Conservation (phyloP, 768 basidiomycete genomes). For the Lactarius pseudohatsudake region DNA sequence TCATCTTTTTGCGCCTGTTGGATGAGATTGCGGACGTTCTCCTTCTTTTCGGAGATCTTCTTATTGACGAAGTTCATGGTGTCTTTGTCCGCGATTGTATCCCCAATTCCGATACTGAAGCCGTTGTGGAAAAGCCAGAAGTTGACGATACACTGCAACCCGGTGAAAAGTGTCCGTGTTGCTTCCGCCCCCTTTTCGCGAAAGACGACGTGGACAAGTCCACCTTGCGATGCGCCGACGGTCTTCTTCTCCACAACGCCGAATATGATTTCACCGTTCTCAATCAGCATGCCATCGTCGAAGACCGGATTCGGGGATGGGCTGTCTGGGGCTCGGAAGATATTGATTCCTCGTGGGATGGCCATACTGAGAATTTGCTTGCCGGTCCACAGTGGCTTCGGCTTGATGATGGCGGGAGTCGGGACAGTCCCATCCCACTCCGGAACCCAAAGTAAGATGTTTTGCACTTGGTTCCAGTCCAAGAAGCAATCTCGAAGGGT, state of each 20-base stretch:
- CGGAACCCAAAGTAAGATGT: conserved; percentile 96
- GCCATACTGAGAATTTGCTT: conserved; percentile 93
- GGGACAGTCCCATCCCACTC: conserved; percentile 96
- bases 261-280: conserved; percentile 94
- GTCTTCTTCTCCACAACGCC: conserved; percentile 98
- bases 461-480: conserved; percentile 95
- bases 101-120: conserved; percentile 98
- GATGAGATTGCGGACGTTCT: conserved; percentile 75
- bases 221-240: conserved; percentile 93
- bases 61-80: conserved; percentile 88
- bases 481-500: conserved; percentile 93
- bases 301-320: conserved; percentile 78
- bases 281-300: conserved; percentile 94
- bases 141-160: conserved; percentile 93
- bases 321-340: conserved; percentile 75
- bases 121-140: conserved; percentile 99
- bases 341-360: conserved; percentile 95
- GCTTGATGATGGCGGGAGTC: conserved; percentile 91
- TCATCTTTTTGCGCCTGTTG: conserved; percentile 81
- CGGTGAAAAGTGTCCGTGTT: conserved; percentile 87
- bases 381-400: conserved; percentile 96
- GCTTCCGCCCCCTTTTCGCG: conserved; percentile 96
- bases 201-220: conserved; percentile 94
- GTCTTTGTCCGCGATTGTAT: conserved; percentile 88
- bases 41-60: conserved; percentile 80